A percentile compares a stretch with the other conserved stretches of the same genome.
Evolutionary conservation across 805 yeast species (phyloP).

Genomic region (Priceomyces fermenticarens): DNA sequence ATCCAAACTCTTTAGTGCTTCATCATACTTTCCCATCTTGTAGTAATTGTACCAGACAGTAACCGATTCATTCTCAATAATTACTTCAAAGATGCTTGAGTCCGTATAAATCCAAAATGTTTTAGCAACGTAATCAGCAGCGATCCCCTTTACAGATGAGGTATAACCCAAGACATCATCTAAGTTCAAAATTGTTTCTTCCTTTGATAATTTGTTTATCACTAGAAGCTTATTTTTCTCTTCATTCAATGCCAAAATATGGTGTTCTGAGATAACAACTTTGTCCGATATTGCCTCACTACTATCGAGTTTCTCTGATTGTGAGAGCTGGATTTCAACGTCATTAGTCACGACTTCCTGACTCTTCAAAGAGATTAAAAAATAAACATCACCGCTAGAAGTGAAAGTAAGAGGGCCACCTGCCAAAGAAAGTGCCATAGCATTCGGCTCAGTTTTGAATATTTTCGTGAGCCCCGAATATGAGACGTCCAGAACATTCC

Average conservation of each 20-base stretch:
- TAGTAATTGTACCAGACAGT: slow-evolving; percentile 66
- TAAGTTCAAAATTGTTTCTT: slow-evolving; percentile 2
- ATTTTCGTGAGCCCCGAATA: slow-evolving; percentile 26
- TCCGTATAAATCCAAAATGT: slow-evolving; percentile 79
- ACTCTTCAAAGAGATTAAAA: slow-evolving; percentile 11
- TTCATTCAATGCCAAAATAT: slow-evolving; percentile 20
- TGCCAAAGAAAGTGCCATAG: slow-evolving; percentile 3
- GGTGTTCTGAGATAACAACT: slow-evolving; percentile 28
- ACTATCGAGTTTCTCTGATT: slow-evolving; percentile 11
- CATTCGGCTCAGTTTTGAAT: slow-evolving; percentile 20
- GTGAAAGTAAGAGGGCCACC: slow-evolving; percentile 10
- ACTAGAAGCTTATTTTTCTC: slow-evolving; percentile 17
- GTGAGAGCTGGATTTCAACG: slow-evolving; percentile 21
- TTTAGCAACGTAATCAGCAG: slow-evolving; percentile 25
- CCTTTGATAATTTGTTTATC: slow-evolving; percentile 26
- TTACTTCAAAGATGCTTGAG: slow-evolving; percentile 64
- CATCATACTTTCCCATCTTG: slow-evolving; percentile 51
- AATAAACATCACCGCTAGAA: slow-evolving; percentile 11
- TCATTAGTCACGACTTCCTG: slow-evolving; percentile 28
- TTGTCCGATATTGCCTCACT: slow-evolving; percentile 9
- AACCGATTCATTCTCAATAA: slow-evolving; percentile 62
- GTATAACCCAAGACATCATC: slow-evolving; percentile 4
- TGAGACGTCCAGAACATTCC: slow-evolving; percentile 34
- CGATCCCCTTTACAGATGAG: slow-evolving; percentile 22
- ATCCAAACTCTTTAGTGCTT: slow-evolving; percentile 50